Evolutionary conservation across 106 monocot genomes (phyloP), one percentile per base, ranked within the genome.

Genomic region (Vanilla planifolia): DNA sequence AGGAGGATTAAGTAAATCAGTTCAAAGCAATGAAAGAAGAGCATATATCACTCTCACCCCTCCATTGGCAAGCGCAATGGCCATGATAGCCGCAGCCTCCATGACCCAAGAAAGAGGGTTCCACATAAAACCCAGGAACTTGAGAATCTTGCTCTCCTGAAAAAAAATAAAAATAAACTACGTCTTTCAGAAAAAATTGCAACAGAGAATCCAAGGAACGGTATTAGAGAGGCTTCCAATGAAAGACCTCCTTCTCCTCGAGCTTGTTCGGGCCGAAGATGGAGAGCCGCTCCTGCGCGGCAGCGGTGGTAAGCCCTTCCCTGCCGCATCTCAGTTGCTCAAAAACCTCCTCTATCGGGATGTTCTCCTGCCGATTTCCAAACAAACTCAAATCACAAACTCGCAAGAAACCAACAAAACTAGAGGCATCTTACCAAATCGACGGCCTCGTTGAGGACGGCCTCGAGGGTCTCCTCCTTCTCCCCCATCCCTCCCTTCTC

Each of bases 61-160:
- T 79, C 96, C 96, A 45, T 98, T 98, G 28, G 96, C 96, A 39
- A 98, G 75, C 10, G 88, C 96, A 56, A 98, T 98, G 35, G 96
- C 96, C 96, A 98, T 98, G 63, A 98, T 82, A 13, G 96, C 96
- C 0, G 96, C 96, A 13, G 91, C 84, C 67, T 98, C 96, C 96
- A 96, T 96, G 23, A 96, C 95, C 95, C 95, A 96, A 13, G 95
- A 96, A 20, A 96, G 69, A 33, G 95, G 95, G 55, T 96, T 96
- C 95, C 95, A 96, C 95, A 96, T 96, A 67, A 96, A 96, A 28
- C 96, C 91, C 44, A 98, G 39, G 48, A 98, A 98, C 61, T 98
- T 98, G 7, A 91, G 52, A 35, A 98, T 20, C 53, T 82, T 91
- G 74, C 87, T 98, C 70, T 98, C 96, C 96, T 96, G 78, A 66